Conservation (phyloP, 257 asterid species). For the Ajuga chamaepitys region DNA sequence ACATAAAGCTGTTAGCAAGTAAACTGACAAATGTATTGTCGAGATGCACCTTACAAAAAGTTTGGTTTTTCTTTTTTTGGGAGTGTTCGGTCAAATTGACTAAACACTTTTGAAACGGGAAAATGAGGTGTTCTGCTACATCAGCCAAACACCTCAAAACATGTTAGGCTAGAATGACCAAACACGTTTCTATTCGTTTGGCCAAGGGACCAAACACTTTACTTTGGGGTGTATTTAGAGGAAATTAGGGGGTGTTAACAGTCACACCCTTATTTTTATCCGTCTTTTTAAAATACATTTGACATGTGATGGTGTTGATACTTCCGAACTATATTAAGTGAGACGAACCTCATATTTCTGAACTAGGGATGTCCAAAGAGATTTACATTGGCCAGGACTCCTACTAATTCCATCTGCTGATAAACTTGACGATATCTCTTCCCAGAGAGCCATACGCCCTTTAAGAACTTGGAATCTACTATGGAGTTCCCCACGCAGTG, state of each 20-base stretch:
- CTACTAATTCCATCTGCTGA: conserved; percentile 52
- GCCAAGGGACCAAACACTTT: too few relatives aligned
- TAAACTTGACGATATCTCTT: conserved; percentile 78
- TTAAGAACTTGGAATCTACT: conserved; percentile 78
- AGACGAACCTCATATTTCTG: conserved; percentile 83
- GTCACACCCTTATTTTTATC: too few relatives aligned
- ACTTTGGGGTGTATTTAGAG: too few relatives aligned
- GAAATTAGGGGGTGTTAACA: too few relatives aligned
- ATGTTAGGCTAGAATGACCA: too few relatives aligned
- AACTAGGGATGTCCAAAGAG: conserved; percentile 91
- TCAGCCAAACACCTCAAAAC: too few relatives aligned
- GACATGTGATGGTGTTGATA: neutral
- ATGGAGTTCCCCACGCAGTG: conserved; percentile 77
- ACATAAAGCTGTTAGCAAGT: neutral
- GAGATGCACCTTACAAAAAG: too few relatives aligned
- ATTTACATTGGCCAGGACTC: conserved; percentile 93
- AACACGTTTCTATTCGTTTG: too few relatives aligned
- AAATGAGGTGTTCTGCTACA: too few relatives aligned
- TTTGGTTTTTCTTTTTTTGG: too few relatives aligned
- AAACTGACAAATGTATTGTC: neutral
- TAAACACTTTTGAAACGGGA: too few relatives aligned
- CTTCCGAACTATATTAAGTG: neutral
- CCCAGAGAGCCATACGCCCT: conserved; percentile 98
- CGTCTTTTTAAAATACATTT: neutral
- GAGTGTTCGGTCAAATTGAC: too few relatives aligned